Base-by-base conservation (phyloP, 495 filamentous ascomycete species). In the Penicillium angulare region DNA sequence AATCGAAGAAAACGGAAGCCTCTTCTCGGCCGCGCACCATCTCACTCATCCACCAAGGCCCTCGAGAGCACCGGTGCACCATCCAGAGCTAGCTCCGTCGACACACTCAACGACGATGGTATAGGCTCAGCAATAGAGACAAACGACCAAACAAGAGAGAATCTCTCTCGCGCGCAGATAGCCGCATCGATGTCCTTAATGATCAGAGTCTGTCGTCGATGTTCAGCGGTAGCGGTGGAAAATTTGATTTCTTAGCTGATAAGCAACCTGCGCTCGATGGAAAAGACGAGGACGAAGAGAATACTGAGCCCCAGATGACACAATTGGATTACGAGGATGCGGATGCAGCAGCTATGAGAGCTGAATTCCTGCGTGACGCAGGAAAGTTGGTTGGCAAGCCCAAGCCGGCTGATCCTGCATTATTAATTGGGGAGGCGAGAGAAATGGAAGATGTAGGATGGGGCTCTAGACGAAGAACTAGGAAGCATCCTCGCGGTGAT, bases 271-370 rank as follows among this genome's bases (percentile, higher is more conserved):
- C 21, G 17, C 59, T 53, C 24, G 39, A 41, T 17, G 67, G 68
- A 8, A 56, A 65, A 2, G 63, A 65, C 2, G 64, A 73, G 40
- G 57, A 70, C 13, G 68, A 66, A 17, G 66, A 72, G 43, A 63
- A 68, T 13, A 59, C 71, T 33, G 56, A 61, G 12, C 73, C 68
- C 32, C 66, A 64, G 10, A 73, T 79, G 76, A 81, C 78, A 32
- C 78, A 81, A 57, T 51, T 81, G n/a, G 72, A 74, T 43, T 81
- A 79, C 46, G 76, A 81, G 51, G 77, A 81, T 50, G 65, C 74
- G 5, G 76, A 79, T 26, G 77, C 74, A 7, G 62, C 68, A 12
- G 74, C 75, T 15, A 77, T 77, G 72, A 64, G 77, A 33, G 69
- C 75, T 29, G 66, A 75, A 45, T 73, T 81, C 16, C 65, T 73